Conservation (phyloP, 805 yeast species). For the Nematodospora valgi region DNA sequence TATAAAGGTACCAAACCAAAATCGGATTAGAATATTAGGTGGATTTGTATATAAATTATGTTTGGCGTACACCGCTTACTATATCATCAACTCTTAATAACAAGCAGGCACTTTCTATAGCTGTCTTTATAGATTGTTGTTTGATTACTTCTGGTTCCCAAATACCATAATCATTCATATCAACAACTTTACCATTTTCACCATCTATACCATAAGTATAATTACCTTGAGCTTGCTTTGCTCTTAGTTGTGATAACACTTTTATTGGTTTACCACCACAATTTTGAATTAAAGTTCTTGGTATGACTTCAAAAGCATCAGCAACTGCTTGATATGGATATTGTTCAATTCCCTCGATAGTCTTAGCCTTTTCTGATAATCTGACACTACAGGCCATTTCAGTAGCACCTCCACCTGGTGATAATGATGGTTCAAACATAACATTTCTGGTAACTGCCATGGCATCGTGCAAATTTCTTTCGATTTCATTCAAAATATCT, state of each 20-base stretch:
- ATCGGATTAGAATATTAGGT: not conserved
- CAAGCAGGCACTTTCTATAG: constrained; percentile 94
- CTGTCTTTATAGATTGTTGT: constrained; percentile 96
- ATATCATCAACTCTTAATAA: constrained; percentile 95
- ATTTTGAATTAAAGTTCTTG: constrained; percentile 94
- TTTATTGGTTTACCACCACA: constrained; percentile 97
- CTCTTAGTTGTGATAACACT: constrained; percentile 84
- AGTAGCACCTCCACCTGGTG: constrained; percentile 99
- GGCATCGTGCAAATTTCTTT: constrained; percentile 96
- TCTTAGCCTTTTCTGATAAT: constrained; percentile 85
- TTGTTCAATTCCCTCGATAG: constrained; percentile 91
- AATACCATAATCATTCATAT: constrained; percentile 92
- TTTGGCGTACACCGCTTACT: constrained; percentile 87
- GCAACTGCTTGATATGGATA: constrained; percentile 99
- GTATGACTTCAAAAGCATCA: constrained; percentile 97
- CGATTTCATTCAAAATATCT: constrained; percentile 93
- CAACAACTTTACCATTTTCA: constrained; percentile 88
- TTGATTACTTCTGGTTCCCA: constrained; percentile 99
- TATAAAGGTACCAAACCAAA: constrained; percentile 15
- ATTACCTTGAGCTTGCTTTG: constrained; percentile 91
- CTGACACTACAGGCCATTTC: constrained; percentile 96
- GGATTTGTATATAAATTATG: constrained; percentile 8
- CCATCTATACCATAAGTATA: constrained; percentile 92
- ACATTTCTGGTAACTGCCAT: constrained; percentile 97
- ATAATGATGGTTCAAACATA: constrained; percentile 85